Base-by-base conservation (phyloP, 2,329 filamentous ascomycete genomes). In the Trichothecium sympodiale region DNA sequence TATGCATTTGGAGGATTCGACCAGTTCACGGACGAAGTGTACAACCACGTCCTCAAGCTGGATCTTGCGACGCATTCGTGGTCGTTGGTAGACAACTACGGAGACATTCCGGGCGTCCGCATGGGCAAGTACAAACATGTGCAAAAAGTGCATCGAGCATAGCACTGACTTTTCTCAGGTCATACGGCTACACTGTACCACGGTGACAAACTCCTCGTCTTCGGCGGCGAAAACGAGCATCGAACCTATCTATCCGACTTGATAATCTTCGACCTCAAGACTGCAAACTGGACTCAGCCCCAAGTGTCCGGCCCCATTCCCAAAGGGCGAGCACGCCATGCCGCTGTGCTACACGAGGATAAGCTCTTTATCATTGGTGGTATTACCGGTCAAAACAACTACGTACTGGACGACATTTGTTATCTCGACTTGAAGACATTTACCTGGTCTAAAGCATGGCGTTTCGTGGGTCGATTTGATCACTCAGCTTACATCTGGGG, bases 1-100 rank as follows among this genome's bases (percentile, higher is more conserved):
- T 96, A 93, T 60, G 91, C 89, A 9, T 98, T 98, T 65, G 91
- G 91, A 30, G 91, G 91, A 14, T 98, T 98, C 53, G 91, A 98
- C 54, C 89, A 96, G 59, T 96, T 94, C 55, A 98, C 91, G 1
- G 91, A 98, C 56, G 91, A 98, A 65, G 84, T 98, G 14, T 98
- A 98, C 62, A 98, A 98, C 54, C 91, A 98, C 62, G 91, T 98
- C 29, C 68, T 98, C 43, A 80, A 78, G 49, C 65, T 98, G 35
- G 88, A 98, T 56, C 71, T 98, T 43, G 71, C 81, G 41, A 88
- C 81, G 43, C 79, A 91, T 47, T 85, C 91, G 56, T 98, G 91
- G 91, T 91, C 77, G 46, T 66, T 98, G 34, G 89, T 98, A 15
- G 91, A 96, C 61, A 98, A 98, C 60, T 98, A 94, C 64, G 91